Evolutionary conservation across 805 yeast species (phyloP).

Genomic region (Candida hungchunana): DNA sequence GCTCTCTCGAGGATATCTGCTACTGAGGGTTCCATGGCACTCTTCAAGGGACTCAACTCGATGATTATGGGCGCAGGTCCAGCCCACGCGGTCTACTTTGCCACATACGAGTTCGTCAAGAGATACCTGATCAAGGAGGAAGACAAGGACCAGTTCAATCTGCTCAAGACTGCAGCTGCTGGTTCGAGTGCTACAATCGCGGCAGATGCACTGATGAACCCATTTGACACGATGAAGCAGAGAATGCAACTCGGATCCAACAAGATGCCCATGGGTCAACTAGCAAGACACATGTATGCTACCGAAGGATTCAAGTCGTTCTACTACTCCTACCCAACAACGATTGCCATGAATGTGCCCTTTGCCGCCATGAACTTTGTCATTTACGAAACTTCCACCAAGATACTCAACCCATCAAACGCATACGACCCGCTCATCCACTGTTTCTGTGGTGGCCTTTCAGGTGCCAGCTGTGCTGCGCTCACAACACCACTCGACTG

Average conservation of each 20-base stretch:
- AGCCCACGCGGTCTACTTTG: constrained; percentile 94
- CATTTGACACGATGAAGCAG: constrained; percentile 93
- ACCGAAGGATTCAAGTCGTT: constrained; percentile 76
- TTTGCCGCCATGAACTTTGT: constrained; percentile 94
- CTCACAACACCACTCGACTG: constrained; percentile 93
- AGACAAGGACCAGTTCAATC: constrained; percentile 47
- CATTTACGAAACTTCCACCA: constrained; percentile 81
- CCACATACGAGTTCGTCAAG: constrained; percentile 81
- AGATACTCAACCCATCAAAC: constrained; percentile 71
- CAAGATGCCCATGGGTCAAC: constrained; percentile 25
- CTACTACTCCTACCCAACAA: constrained; percentile 91
- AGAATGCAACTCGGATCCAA: constrained; percentile 68
- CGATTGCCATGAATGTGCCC: constrained; percentile 86
- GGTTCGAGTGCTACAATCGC: constrained; percentile 93
- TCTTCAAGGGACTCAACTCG: constrained; percentile 93
- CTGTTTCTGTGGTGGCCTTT: constrained; percentile 87
- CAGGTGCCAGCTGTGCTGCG: constrained; percentile 96
- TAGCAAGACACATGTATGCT: constrained; percentile 46
- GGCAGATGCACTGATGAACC: constrained; percentile 95
- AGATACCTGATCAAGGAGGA: constrained; percentile 31
- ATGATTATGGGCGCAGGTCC: constrained; percentile 98
- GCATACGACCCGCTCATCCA: constrained; percentile 85
- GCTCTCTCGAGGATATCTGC: constrained; percentile 76
- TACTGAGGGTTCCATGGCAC: constrained; percentile 79
- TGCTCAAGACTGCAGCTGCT: constrained; percentile 77